Conservation (phyloP, 176 grass and related monocot genomes). For the Rhynchospora pubera region DNA sequence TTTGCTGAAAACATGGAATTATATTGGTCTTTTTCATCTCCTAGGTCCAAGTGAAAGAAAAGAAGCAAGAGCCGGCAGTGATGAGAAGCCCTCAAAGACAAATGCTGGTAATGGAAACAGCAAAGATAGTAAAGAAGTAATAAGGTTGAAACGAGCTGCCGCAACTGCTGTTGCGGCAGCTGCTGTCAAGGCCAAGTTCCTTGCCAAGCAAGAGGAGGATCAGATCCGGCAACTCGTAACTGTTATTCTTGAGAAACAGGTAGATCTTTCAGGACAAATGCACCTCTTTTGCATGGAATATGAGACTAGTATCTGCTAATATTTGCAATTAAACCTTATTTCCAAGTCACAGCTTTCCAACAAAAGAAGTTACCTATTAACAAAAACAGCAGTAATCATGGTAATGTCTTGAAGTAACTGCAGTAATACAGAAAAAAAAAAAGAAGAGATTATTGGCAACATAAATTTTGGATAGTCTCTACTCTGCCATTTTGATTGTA, state of each 20-base stretch:
- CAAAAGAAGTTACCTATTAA: neutral
- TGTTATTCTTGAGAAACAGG: slow-evolving; percentile 86
- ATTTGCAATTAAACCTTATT: neutral
- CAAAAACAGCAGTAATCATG: neutral
- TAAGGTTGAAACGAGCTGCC: slow-evolving; percentile 74
- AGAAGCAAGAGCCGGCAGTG: slow-evolving; percentile 20
- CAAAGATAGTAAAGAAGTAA: slow-evolving; percentile 36
- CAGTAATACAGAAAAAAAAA: neutral
- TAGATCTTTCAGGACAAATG: slow-evolving; percentile 16
- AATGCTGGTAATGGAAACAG: neutral
- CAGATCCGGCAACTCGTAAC: slow-evolving; percentile 64
- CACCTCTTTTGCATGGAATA: neutral
- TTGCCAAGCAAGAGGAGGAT: slow-evolving; percentile 80
- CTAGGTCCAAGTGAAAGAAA: slow-evolving; percentile 38
- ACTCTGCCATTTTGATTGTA: neutral
- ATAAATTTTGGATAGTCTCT: neutral
- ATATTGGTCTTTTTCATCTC: slow-evolving; percentile 22
- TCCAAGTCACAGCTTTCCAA: neutral
- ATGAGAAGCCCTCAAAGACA: slow-evolving; percentile 26
- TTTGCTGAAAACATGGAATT: neutral
- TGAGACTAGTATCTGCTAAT: neutral
- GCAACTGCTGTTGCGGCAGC: slow-evolving; percentile 75
- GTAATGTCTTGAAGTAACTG: neutral
- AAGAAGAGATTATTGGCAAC: neutral
- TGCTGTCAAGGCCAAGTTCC: slow-evolving; percentile 80